Evolutionary conservation across 768 basidiomycete species (phyloP).

Genomic region (Mycena capillaripes): DNA sequence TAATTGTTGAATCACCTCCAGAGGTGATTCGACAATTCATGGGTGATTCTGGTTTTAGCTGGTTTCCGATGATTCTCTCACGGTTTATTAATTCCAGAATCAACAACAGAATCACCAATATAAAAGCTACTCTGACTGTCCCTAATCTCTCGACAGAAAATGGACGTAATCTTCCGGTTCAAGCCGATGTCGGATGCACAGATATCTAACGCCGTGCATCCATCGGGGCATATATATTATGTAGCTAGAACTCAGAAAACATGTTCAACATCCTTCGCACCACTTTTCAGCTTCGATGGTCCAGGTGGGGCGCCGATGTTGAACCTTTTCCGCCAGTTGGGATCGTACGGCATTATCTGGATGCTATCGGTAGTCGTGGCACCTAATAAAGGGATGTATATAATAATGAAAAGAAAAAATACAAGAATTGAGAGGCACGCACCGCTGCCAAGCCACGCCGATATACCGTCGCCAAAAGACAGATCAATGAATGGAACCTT

Average conservation of each 20-base stretch:
- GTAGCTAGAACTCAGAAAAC: slow-evolving; percentile 21
- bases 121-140: no score
- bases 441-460: slow-evolving; percentile 15
- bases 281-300: slow-evolving; percentile 24
- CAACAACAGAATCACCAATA: no score
- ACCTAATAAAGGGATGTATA: not conserved
- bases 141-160: no score
- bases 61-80: no score
- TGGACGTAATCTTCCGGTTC: no score
- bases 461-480: slow-evolving; percentile 7
- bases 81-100: no score
- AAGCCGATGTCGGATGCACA: no score
- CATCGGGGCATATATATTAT: no score
- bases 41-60: no score
- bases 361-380: slow-evolving; percentile 2
- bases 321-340: slow-evolving; percentile 38
- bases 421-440: not conserved
- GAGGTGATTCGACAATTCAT: no score
- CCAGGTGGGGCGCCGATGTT: slow-evolving; percentile 32
- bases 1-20: no score
- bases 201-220: no score
- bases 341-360: slow-evolving; percentile 28
- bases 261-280: slow-evolving; percentile 37
- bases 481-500: slow-evolving; percentile 3
- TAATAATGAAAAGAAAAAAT: not conserved